Conservation (phyloP, 148 eudicot genomes). For the Selenicereus undatus region DNA sequence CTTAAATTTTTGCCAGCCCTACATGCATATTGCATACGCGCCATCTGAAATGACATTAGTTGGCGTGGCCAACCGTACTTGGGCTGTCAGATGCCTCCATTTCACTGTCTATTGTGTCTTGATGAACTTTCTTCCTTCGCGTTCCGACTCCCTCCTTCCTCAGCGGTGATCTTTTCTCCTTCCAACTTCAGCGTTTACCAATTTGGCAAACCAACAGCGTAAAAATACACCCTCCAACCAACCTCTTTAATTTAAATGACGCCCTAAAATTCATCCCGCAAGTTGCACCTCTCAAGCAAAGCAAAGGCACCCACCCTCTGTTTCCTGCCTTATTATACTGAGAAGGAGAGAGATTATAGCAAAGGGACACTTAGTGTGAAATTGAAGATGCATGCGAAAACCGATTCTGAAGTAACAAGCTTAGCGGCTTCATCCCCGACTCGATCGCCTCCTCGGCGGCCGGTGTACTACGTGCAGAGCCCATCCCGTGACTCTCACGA, state of each 20-base stretch:
- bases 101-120: not conserved
- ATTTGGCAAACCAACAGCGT: not conserved
- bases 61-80: conserved; percentile 14
- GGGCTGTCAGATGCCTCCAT: conserved; percentile 22
- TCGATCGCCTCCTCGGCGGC: conserved; percentile 48
- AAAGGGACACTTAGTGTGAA: not conserved
- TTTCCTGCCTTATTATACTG: not conserved
- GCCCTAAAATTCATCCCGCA: not conserved
- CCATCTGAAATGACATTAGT: not conserved
- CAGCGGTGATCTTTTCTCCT: not conserved
- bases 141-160: not conserved
- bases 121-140: not conserved
- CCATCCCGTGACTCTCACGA: conserved; percentile 87
- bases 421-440: conserved; percentile 71
- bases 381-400: conserved; percentile 57
- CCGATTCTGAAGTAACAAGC: conserved; percentile 86
- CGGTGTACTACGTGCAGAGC: conserved; percentile 78
- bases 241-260: not conserved
- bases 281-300: not conserved
- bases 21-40: not conserved
- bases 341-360: not conserved
- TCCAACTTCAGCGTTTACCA: not conserved
- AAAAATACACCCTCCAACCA: not conserved
- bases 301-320: not conserved
- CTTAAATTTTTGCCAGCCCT: no score